Evolutionary conservation across 1,284 basidiomycete genomes (phyloP).

Genomic region (Sparassis latifolia): DNA sequence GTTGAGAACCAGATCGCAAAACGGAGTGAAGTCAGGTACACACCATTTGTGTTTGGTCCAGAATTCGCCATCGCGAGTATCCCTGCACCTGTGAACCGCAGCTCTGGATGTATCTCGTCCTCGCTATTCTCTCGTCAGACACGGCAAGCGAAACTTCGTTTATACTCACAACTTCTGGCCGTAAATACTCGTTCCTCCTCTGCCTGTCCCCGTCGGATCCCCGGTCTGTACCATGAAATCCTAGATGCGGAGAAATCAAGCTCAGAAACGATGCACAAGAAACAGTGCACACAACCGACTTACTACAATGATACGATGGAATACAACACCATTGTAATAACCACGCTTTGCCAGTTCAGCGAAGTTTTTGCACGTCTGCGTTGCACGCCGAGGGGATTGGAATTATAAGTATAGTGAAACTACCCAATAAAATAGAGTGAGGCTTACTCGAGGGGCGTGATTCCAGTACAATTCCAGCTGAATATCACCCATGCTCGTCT

Average conservation of each 20-base stretch:
- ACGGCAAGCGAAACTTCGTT: background rate
- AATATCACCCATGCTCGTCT: conserved; percentile 85
- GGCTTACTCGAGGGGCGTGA: conserved; percentile 78
- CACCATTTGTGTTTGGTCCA: conserved; percentile 90
- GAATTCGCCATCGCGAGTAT: conserved; percentile 97
- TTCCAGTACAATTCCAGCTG: conserved; percentile 87
- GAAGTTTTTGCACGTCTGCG: conserved; percentile 92
- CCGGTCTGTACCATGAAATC: conserved; percentile 97
- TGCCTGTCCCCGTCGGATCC: conserved; percentile 91
- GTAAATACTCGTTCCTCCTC: conserved; percentile 91
- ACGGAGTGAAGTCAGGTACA: conserved; percentile 14
- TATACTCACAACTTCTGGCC: conserved; percentile 76
- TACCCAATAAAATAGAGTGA: background rate
- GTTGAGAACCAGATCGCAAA: conserved; percentile 5
- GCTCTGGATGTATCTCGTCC: conserved; percentile 82
- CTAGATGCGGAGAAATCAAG: conserved; percentile 28
- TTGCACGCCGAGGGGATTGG: conserved; percentile 7
- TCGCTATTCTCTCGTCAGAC: conserved; percentile 38
- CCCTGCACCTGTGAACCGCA: conserved; percentile 93
- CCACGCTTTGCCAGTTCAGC: conserved; percentile 77
- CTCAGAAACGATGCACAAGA: no score
- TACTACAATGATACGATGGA: conserved; percentile 86
- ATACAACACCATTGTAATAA: conserved; percentile 82
- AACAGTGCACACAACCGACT: conserved; percentile 18
- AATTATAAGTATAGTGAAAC: no score